These are phyloP conservation scores for Diaporthe sp. DNA, from an alignment of 2,329 filamentous ascomycete genomes.

Conservation along the genomic window DNA sequence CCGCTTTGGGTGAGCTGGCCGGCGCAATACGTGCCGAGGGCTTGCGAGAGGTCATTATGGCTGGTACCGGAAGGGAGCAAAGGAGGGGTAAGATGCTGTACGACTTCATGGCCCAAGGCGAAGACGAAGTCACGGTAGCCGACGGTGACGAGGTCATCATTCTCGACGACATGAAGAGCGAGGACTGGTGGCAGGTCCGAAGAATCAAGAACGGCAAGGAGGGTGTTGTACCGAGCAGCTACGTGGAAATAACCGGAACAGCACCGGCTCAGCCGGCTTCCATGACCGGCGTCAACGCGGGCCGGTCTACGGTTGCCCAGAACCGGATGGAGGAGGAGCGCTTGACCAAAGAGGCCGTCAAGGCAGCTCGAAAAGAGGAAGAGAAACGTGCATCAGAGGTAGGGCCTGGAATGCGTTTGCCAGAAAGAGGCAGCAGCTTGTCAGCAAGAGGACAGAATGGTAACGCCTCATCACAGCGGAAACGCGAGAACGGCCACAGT, in stretches of 20 bases:
- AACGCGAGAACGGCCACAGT: slow-evolving; percentile 73
- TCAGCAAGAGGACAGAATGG: slow-evolving; percentile 73
- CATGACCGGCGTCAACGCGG: slow-evolving; percentile 60
- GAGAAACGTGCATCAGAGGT: slow-evolving; percentile 74
- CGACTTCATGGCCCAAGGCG: slow-evolving; percentile 95
- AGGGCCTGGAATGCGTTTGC: slow-evolving; percentile 80
- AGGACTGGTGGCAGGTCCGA: slow-evolving; percentile 98
- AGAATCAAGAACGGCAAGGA: slow-evolving; percentile 92
- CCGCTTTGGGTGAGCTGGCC: slow-evolving; percentile 86
- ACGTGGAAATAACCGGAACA: slow-evolving; percentile 86
- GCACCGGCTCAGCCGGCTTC: slow-evolving; percentile 61
- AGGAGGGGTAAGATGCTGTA: slow-evolving; percentile 89
- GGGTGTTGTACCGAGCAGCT: slow-evolving; percentile 96
- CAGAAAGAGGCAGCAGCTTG: slow-evolving; percentile 83
- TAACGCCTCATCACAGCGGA: slow-evolving; percentile 76
- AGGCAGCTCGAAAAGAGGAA: slow-evolving; percentile 63
- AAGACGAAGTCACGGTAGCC: slow-evolving; percentile 94
- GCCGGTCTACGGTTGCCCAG: slow-evolving; percentile 78
- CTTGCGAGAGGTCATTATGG: slow-evolving; percentile 85
- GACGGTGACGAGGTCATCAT: slow-evolving; percentile 91
- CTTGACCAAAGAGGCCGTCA: slow-evolving; percentile 82
- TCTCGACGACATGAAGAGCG: slow-evolving; percentile 89
- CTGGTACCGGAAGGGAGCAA: slow-evolving; percentile 72
- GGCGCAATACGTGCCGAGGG: slow-evolving; percentile 87
- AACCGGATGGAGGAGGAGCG: slow-evolving; percentile 83